Conservation (phyloP, 2,329 filamentous ascomycete genomes). For the Cordyceps pruinosa region DNA sequence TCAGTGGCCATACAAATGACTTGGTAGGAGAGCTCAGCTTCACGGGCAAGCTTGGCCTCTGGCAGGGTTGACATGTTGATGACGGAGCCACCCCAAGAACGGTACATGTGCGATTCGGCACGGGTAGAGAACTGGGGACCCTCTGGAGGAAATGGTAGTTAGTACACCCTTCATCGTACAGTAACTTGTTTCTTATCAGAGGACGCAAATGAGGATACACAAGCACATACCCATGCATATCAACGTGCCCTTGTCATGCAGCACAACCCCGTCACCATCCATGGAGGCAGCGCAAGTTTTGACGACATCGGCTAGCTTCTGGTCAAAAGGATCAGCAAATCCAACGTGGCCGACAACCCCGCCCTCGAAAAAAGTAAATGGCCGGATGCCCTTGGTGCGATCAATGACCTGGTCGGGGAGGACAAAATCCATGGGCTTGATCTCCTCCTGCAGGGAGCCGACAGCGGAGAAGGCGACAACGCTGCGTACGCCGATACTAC, state of each 20-base stretch:
- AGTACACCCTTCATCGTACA: background rate
- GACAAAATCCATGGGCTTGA: conserved; percentile 94
- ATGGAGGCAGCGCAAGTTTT: conserved; percentile 66
- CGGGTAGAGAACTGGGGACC: conserved; percentile 97
- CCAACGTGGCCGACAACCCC: conserved; percentile 91
- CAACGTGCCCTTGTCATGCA: conserved; percentile 79
- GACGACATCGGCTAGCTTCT: conserved; percentile 67
- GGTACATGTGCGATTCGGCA: conserved; percentile 92
- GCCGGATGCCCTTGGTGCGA: conserved; percentile 88
- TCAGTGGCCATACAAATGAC: conserved; percentile 99
- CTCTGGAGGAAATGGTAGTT: conserved; percentile 45
- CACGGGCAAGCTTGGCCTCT: conserved; percentile 90
- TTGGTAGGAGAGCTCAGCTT: conserved; percentile 94
- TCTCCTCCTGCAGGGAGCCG: conserved; percentile 83
- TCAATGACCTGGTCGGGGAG: conserved; percentile 96
- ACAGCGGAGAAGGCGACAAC: conserved; percentile 95
- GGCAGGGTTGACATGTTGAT: conserved; percentile 98
- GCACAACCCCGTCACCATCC: conserved; percentile 73
- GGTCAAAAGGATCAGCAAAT: conserved; percentile 93
- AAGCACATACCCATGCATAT: conserved; percentile 75
- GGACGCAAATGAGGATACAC: background rate
- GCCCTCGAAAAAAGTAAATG: conserved; percentile 91
- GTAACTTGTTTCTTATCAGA: too few species aligned
- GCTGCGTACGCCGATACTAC: conserved; percentile 79
- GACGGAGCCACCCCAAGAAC: conserved; percentile 83